A percentile compares a stretch with the other conserved stretches of the same genome.
Evolutionary conservation across 2,329 filamentous ascomycete genomes (phyloP).

Genomic region (Diaporthe aspalathi): DNA sequence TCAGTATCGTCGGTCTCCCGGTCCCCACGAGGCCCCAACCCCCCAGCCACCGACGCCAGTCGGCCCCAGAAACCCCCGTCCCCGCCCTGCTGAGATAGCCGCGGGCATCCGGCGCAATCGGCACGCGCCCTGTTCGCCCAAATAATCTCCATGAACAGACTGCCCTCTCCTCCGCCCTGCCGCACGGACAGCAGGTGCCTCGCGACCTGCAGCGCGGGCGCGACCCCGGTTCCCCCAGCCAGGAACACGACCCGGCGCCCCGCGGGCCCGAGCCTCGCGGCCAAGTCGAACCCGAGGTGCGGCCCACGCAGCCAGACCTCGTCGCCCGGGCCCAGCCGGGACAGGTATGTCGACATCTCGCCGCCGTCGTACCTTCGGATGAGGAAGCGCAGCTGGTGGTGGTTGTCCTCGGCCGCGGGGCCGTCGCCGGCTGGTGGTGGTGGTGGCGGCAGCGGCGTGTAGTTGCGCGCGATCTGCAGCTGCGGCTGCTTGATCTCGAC

Average conservation of each 20-base stretch:
- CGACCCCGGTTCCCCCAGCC: conserved; percentile 92
- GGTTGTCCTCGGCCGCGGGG: conserved; percentile 47
- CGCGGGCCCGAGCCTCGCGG: conserved; percentile 47
- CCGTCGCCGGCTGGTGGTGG: conserved; percentile 37
- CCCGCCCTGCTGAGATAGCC: background rate
- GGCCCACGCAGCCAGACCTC: conserved; percentile 83
- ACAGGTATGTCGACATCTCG: conserved; percentile 87
- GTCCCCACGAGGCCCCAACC: background rate
- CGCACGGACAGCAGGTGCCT: conserved; percentile 63
- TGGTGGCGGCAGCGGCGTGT: conserved; percentile 82
- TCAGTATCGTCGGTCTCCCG: background rate
- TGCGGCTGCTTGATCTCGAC: conserved; percentile 96
- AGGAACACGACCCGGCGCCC: conserved; percentile 77
- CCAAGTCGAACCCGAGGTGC: conserved; percentile 72
- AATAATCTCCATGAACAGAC: conserved; percentile 74
- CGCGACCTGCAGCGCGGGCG: conserved; percentile 86
- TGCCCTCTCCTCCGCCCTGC: conserved; percentile 40
- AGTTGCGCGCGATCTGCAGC: conserved; percentile 89
- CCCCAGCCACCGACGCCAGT: conserved; percentile 52
- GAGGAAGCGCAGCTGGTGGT: conserved; percentile 71
- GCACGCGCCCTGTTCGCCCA: conserved; percentile 81
- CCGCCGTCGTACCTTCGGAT: conserved; percentile 83
- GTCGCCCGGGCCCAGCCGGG: conserved; percentile 70
- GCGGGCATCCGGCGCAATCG: conserved; percentile 70
- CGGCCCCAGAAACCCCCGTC: conserved; percentile 8